phyloP scores from a whole-genome alignment of 1,284 basidiomycete species.

The Ustilago curta region DNA sequence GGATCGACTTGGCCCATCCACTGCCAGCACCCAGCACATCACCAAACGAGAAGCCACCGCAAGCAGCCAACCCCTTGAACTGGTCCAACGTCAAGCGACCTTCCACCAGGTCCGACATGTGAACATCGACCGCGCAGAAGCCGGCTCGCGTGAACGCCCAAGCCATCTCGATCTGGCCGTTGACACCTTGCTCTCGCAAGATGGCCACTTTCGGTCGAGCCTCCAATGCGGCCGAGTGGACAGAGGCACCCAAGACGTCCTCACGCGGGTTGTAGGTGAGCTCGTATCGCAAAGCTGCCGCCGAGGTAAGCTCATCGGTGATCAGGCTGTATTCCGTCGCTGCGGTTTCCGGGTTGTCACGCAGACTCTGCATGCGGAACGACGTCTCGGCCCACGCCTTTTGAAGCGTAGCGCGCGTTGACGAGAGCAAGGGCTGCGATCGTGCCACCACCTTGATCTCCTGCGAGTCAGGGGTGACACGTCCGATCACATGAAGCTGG shows the following conservation, averaged over 20 bases:
- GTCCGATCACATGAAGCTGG: slow-evolving; percentile 81
- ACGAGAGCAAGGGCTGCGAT: slow-evolving; percentile 36
- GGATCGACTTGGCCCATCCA: slow-evolving; percentile 95
- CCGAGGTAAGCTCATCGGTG: slow-evolving; percentile 52
- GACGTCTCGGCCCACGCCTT: slow-evolving; percentile 93
- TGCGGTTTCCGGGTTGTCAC: slow-evolving; percentile 85
- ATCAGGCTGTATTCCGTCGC: slow-evolving; percentile 87
- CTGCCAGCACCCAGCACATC: slow-evolving; percentile 97
- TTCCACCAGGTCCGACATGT: slow-evolving; percentile 95
- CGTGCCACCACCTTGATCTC: slow-evolving; percentile 71
- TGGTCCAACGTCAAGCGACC: slow-evolving; percentile 76
- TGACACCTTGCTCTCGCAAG: slow-evolving; percentile 96
- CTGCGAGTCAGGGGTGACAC: slow-evolving; percentile 73
- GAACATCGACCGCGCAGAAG: slow-evolving; percentile 93
- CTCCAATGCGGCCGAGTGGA: slow-evolving; percentile 37
- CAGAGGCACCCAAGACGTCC: slow-evolving; percentile 37
- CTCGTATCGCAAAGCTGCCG: slow-evolving; percentile 70
- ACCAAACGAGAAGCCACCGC: slow-evolving; percentile 98
- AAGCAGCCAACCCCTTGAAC: slow-evolving; percentile 92
- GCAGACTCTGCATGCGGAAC: slow-evolving; percentile 86
- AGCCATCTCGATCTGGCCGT: slow-evolving; percentile 98
- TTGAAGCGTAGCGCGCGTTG: slow-evolving; percentile 79
- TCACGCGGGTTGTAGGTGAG: slow-evolving; percentile 64
- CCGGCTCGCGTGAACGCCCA: slow-evolving; percentile 95
- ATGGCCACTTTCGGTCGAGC: slow-evolving; percentile 89